phyloP scores from a whole-genome alignment of 2,329 filamentous ascomycete species.

The Whalleya microplaca region DNA sequence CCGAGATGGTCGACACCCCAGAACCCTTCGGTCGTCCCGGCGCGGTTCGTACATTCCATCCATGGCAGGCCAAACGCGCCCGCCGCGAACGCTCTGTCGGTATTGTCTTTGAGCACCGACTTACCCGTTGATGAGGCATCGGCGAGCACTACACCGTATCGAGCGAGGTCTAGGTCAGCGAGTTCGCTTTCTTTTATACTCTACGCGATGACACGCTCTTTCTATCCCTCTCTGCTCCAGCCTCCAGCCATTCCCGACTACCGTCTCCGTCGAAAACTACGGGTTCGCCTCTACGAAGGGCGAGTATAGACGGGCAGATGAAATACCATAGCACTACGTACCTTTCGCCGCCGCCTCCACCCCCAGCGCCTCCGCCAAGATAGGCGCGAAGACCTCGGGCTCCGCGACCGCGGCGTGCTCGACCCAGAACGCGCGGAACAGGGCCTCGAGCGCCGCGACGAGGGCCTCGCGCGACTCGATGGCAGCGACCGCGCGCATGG shows the following conservation, averaged over 20 bases:
- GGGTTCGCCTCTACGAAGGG: too few relatives aligned
- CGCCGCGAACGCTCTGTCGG: slow-evolving; percentile 40
- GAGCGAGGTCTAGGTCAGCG: neutral
- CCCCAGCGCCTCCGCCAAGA: slow-evolving; percentile 35
- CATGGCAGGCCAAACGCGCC: slow-evolving; percentile 46
- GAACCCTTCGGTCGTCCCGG: slow-evolving; percentile 40
- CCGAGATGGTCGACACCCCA: slow-evolving; percentile 46
- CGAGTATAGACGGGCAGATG: too few relatives aligned
- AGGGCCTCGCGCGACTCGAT: slow-evolving; percentile 28
- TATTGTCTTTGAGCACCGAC: slow-evolving; percentile 37
- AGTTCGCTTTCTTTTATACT: neutral
- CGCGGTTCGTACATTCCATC: slow-evolving; percentile 40
- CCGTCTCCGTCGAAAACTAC: too few relatives aligned
- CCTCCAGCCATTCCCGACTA: too few relatives aligned
- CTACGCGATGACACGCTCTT: too few relatives aligned
- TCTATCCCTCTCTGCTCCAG: too few relatives aligned
- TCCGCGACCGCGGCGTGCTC: slow-evolving; percentile 33
- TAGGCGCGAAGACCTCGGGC: slow-evolving; percentile 32
- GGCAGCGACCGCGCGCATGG: slow-evolving; percentile 41
- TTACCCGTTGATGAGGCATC: slow-evolving; percentile 36
- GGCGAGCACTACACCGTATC: slow-evolving; percentile 29
- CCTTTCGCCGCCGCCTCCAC: slow-evolving; percentile 30
- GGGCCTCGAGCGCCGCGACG: slow-evolving; percentile 35
- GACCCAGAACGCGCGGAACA: slow-evolving; percentile 41
- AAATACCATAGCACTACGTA: slow-evolving; percentile 13